Conservation (phyloP, 2,329 filamentous ascomycete species). For the Clonostachys chloroleuca region DNA sequence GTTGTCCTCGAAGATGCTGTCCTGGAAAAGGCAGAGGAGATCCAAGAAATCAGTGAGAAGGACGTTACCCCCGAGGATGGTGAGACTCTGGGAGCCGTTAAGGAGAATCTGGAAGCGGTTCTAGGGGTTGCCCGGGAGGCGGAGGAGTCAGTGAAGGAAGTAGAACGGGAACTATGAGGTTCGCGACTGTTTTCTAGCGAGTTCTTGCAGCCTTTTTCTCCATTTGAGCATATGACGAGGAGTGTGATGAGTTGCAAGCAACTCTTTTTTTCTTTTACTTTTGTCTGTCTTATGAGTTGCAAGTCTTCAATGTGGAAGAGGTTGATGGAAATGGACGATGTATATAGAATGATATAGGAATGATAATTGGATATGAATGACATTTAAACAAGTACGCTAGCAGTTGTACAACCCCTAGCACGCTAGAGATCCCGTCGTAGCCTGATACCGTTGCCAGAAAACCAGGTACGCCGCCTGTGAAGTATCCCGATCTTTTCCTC, state of each 20-base stretch:
- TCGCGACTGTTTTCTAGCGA: background rate
- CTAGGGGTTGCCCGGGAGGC: background rate
- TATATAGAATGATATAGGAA: slow-evolving; percentile 1
- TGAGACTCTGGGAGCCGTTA: background rate
- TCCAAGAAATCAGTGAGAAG: too few species aligned
- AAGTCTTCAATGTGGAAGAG: background rate
- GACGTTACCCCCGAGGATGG: background rate
- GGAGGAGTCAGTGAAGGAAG: background rate
- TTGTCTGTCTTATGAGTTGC: background rate
- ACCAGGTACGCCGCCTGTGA: too few species aligned
- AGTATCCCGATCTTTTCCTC: too few species aligned
- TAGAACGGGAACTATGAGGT: background rate
- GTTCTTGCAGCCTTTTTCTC: too few species aligned
- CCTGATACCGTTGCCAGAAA: too few species aligned
- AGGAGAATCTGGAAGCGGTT: background rate
- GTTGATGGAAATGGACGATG: background rate
- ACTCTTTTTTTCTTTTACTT: background rate
- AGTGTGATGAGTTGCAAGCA: background rate
- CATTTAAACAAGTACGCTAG: too few species aligned
- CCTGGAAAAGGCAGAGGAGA: too few species aligned
- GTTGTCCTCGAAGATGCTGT: background rate
- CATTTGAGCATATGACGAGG: too few species aligned
- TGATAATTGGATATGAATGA: slow-evolving; percentile 1
- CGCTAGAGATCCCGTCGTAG: too few species aligned
- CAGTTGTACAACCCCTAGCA: too few species aligned